Evolutionary conservation across 768 basidiomycete genomes (phyloP).

Genomic region (Phanerochaete sordida): DNA sequence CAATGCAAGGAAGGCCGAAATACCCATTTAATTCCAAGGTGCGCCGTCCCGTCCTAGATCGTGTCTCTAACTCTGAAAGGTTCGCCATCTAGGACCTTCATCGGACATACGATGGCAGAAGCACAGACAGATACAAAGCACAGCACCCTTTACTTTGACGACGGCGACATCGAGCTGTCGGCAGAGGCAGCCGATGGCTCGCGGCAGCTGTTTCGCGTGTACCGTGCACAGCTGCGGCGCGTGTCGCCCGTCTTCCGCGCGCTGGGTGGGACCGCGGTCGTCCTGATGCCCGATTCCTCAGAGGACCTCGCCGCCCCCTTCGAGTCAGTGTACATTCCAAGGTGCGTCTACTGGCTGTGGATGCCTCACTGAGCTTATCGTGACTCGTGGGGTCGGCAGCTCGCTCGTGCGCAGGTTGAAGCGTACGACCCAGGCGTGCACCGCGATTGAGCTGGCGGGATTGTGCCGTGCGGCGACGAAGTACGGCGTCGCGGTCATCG

Average conservation of each 20-base stretch:
- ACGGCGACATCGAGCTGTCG: constrained; percentile 8
- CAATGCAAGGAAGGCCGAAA: too few species aligned
- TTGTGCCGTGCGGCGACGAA: not conserved
- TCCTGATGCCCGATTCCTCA: constrained; percentile 12
- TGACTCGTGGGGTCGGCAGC: too few species aligned
- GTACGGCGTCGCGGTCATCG: not conserved
- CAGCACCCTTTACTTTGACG: constrained; percentile 6
- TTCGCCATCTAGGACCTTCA: too few species aligned
- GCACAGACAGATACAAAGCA: too few species aligned
- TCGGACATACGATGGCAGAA: too few species aligned
- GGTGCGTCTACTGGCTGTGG: too few species aligned
- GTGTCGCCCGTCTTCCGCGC: constrained; percentile 10
- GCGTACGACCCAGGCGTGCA: not conserved
- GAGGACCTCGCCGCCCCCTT: constrained; percentile 9
- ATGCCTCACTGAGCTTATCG: too few species aligned
- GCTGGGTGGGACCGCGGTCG: not conserved
- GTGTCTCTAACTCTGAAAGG: too few species aligned
- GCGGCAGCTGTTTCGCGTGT: constrained; percentile 3
- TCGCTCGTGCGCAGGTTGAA: not conserved
- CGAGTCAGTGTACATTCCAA: constrained; percentile 8
- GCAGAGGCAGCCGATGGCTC: not conserved
- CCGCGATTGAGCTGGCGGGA: not conserved
- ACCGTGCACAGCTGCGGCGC: constrained; percentile 1
- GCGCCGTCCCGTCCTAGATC: too few species aligned
- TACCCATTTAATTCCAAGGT: too few species aligned